These are phyloP conservation scores for Penicillium sp. DNA, from an alignment of 2,329 filamentous ascomycete genomes.

Conservation along the genomic window DNA sequence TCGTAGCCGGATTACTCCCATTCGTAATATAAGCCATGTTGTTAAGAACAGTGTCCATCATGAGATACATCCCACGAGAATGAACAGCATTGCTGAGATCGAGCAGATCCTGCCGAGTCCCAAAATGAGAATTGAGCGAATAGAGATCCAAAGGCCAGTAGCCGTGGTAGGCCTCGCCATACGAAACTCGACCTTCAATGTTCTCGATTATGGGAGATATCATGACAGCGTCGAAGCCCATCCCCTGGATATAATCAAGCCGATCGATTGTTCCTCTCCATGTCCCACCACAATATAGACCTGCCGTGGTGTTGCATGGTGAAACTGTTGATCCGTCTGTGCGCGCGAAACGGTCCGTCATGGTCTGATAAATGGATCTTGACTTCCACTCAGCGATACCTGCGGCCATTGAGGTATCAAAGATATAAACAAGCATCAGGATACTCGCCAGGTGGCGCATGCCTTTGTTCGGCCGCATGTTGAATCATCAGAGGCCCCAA, in stretches of 20 bases:
- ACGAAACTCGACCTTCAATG: conserved; percentile 40
- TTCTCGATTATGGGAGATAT: conserved; percentile 50
- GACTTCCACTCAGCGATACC: conserved; percentile 41
- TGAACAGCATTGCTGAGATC: conserved; percentile 52
- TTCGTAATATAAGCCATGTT: conserved; percentile 47
- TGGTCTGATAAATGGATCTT: conserved; percentile 51
- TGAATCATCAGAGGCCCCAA: not conserved
- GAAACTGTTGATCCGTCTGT: conserved; percentile 43
- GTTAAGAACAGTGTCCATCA: conserved; percentile 59
- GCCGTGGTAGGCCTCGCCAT: conserved; percentile 55
- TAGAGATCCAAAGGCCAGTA: conserved; percentile 57
- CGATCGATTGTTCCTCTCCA: conserved; percentile 54
- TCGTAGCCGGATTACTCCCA: conserved; percentile 28
- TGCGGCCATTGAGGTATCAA: conserved; percentile 27
- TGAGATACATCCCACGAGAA: conserved; percentile 54
- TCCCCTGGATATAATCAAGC: conserved; percentile 56
- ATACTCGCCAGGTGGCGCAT: conserved; percentile 3
- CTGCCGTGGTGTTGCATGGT: conserved; percentile 34
- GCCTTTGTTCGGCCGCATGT: conserved; percentile 13
- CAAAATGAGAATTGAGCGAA: conserved; percentile 54
- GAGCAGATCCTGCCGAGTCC: conserved; percentile 52
- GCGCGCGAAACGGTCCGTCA: conserved; percentile 53
- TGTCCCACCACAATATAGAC: conserved; percentile 56
- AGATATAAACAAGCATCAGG: conserved; percentile 6
- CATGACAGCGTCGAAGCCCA: conserved; percentile 56